Base-by-base conservation (phyloP, 352 stramenopile species). In the Pythium monospermum region DNA sequence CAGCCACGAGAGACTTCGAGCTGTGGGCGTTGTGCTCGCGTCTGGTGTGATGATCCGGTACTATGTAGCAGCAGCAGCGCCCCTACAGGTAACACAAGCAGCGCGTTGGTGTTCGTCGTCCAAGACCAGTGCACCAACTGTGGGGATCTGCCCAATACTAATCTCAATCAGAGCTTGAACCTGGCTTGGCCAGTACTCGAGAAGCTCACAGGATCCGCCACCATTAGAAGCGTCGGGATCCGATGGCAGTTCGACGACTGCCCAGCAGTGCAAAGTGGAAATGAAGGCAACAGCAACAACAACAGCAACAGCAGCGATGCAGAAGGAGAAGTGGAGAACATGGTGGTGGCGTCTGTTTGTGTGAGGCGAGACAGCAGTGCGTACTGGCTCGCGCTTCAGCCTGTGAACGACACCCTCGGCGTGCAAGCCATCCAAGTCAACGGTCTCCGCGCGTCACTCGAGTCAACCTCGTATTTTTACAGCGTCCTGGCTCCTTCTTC, bases 241-340 rank as follows among this genome's bases (percentile, higher is more conserved):
- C 39, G 48, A 5, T 75, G 66, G 66, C 54, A 33, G 15, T 70
- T 72, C 31, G 26, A 57, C 12, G 63, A 72, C 45, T 75, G 66
- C 25, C 61, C 58, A 6, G 22, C 22, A 3, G 27, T n/a, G 2
- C 26, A 36, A 10, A 23, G 45, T 28, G 22, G 18, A 6, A 49
- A 50, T 49, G 11, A 6, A 23, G 37, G 21, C 10, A 18, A 44
- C 22, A 49, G 31, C 39, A 21, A 27, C 12, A 32, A 37, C 8
- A 11, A 35, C 25, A 41, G 39, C 28, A 32, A 21, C 16, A n/a
- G 40, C 30, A 27, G 3, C 25, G 23, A 15, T n/a, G n/a, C n/a
- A n/a, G n/a, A n/a, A n/a, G n/a, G n/a, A n/a, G n/a, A n/a, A n/a
- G n/a, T n/a, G n/a, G n/a, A n/a, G n/a, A n/a, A n/a, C n/a, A 2